Evolutionary conservation across 2,329 filamentous ascomycete genomes (phyloP), one percentile per base, ranked within the genome.

Genomic region (Trichothecium roseum): DNA sequence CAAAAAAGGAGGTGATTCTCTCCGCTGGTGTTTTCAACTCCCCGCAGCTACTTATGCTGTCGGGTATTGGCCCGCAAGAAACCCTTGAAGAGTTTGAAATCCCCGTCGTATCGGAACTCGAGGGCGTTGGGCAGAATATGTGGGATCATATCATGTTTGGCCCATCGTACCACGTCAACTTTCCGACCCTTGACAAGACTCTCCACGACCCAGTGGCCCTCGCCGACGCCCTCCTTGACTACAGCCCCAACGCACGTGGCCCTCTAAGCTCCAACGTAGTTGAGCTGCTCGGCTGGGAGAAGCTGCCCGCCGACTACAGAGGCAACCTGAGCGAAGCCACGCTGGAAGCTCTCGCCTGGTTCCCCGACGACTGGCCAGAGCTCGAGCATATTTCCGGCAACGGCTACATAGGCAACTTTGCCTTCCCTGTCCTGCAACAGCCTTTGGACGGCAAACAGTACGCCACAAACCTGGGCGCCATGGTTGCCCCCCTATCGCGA

Each of bases 91-190:
- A 37, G 29, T 42, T 67, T 45, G 51, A 56, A 16, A 75, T 78
- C 37, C 53, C 61, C 1, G 60, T 73, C 8, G 45, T 73, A 30
- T 53, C 58, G 1, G 62, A 78, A 42, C 57, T 72, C 3, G 68
- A 74, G 4, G 82, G 81, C 5, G 94, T 94, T 53, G 76, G 84
- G 20, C 64, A 84, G 42, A 78, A 84, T 55, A 63, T 94, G 9
- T 74, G 28, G 45, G 62, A 88, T 40, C 16, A 74, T 77, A 37
- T 54, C 62, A 13, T 42, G 20, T 40, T 42, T 13, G 36, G 33
- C 5, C 34, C 36, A 4, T 30, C 40, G 3, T 40, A 40, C 18
- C 13, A 33, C 4, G 34, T 44, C 32, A 38, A 35, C n/a, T 17
- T 37, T 14, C 43, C 42, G 13, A 48, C 45, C 20, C 46, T 50